Evolutionary conservation across 2,329 filamentous ascomycete genomes (phyloP).

Genomic region (Penicillium sp.): DNA sequence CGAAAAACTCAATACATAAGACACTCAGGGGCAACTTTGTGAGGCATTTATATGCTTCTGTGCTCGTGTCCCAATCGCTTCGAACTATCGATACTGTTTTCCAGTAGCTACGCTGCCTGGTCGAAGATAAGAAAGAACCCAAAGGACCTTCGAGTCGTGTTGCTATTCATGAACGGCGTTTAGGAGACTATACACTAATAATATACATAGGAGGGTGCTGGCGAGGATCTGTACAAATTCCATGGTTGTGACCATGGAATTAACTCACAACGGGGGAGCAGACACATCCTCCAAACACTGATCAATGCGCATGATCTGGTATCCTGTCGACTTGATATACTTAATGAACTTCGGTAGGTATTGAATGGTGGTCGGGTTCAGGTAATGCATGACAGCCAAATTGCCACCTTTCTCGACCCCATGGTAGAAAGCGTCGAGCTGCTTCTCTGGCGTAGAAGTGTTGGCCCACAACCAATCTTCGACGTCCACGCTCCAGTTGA

Average conservation of each 20-base stretch:
- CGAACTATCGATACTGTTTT: too few species aligned
- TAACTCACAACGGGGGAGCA: constrained; percentile 20
- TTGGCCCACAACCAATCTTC: constrained; percentile 71
- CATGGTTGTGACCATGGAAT: too few species aligned
- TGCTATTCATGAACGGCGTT: background rate
- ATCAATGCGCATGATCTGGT: constrained; percentile 66
- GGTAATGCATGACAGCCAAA: constrained; percentile 69
- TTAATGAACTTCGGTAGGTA: constrained; percentile 67
- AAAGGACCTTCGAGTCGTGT: too few species aligned
- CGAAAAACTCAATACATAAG: background rate
- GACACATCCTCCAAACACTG: constrained; percentile 64
- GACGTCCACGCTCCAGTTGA: constrained; percentile 70
- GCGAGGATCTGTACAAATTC: background rate
- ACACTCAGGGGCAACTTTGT: too few species aligned
- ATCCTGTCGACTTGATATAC: constrained; percentile 64
- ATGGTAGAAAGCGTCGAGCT: constrained; percentile 65
- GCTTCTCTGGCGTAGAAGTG: constrained; percentile 63
- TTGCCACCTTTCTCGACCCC: constrained; percentile 64
- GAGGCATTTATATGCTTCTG: background rate
- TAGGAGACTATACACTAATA: constrained; percentile 3
- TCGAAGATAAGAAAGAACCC: too few species aligned
- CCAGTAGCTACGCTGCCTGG: too few species aligned
- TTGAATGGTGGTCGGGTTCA: constrained; percentile 64
- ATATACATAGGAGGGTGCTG: background rate
- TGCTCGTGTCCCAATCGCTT: background rate